Evolutionary conservation across 306 rosid species (phyloP), one percentile per base, ranked within the genome.

Genomic region (Malus asiatica): DNA sequence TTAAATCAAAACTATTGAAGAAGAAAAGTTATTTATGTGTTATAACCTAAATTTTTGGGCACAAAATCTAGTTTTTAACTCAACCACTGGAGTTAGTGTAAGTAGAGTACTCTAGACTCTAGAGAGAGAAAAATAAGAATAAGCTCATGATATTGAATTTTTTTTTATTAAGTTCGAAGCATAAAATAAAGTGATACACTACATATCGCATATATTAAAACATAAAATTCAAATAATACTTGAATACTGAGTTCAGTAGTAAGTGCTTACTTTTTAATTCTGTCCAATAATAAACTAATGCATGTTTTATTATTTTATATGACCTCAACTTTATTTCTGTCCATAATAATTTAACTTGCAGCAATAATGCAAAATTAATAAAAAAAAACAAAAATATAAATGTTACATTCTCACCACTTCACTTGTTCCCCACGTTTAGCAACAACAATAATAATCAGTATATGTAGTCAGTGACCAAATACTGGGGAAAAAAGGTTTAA

Each of bases 381-480:
- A 16, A 45, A 70, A 55, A 44, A 13, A 29, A n/a, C 13, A 68
- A 19, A 73, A 1, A 55, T 11, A 65, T 66, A 78, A 79, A 70
- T 84, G 82, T 85, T 87, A 81, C 89, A 88, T 87, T 85, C 83
- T 90, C 96, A 84, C 86, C 70, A 80, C 68, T 63, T 73, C 74
- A 57, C 67, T 76, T 70, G 77, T 66, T 76, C 51, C 71, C 79
- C 73, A 80, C 76, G 79, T 73, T 22, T 55, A 76, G 81, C 40
- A 71, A 77, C 71, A 80, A 77, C 25, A 10, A 4, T 8, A 44
- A 5, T 33, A 12, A 40, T 12, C 20, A 48, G 55, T 48, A 57
- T 57, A 8, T 19, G 62, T 29, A n/a, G 23, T 19, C 61, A 9
- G 55, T 15, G 55, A 30, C 32, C 46, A 65, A 72, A 27, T 38